Evolutionary conservation across 148 eudicot genomes (phyloP), one percentile per base, ranked within the genome.

Genomic region (Selenicereus undatus): DNA sequence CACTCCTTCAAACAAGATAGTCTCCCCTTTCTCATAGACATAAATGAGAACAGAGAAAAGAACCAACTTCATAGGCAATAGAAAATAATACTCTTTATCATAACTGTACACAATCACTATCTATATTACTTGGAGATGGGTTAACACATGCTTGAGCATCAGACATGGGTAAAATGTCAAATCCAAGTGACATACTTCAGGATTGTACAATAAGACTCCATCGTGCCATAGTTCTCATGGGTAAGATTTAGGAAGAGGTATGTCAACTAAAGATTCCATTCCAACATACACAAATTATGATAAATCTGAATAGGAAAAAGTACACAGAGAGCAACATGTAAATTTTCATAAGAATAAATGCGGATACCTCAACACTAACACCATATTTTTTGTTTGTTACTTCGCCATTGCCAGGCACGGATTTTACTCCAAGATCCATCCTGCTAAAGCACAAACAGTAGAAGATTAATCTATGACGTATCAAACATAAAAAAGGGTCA

Each of bases 391-490:
- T 39, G 21, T 13, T 17, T 51, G 24, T 58, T 16, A 32, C 73
- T 75, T 79, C 85, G 70, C 66, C 80, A 60, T 42, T 80, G 27
- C 58, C 75, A 39, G 76, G 52, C 35, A 22, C 76, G 35, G 54
- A 42, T 22, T 80, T 56, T 56, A 22, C 79, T 35, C 76, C 81
- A 70, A 51, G 76, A 26, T 71, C 51, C 27, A 43, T 66, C 48
- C 85, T 83, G 85, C 70, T 65, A 76, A 66, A 54, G 42, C 29
- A 71, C 5, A 52, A 70, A 71, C 35, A 75, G 32, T 27, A 12
- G 18, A 75, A 50, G 52, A 29, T 22, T 21, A 60, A n/a, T 60
- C 65, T 60, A 60, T 21, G 24, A 60, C 65, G 14, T 14, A 48
- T 22, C 11, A 22, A 21, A 42, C 8, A 45, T 6, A 45, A 45